Base-by-base conservation (phyloP, 306 rosid genomes). In the Sicyos baderoa region DNA sequence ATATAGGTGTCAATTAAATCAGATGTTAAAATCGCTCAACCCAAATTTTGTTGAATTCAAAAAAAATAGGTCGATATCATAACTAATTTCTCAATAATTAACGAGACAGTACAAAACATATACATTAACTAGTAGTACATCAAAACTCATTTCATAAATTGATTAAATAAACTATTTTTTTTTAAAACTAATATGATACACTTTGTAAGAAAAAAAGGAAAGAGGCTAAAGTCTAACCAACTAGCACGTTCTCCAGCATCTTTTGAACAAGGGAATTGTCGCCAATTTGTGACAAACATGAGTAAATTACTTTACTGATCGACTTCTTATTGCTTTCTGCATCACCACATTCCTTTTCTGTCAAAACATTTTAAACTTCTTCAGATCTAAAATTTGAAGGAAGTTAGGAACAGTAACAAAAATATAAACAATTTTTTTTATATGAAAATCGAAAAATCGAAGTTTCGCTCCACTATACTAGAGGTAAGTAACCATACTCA, bases 261-360 rank as follows among this genome's bases (percentile, higher is more conserved):
- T 66, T 77, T 52, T 83, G 75, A 78, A 86, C 84, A 81, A 86
- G 83, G 72, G 76, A 75, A 40, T 45, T 79, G 74, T 90, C 88
- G 57, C 97, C 97, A 74, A 93, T 85, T 85, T 83, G 88, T 15
- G 72, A 72, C 70, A 88, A 74, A 73, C 68, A 81, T 50, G 86
- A 79, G 76, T 85, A 86, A 50, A 86, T 57, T 65, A 76, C 37
- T 50, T 72, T 35, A 12, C 83, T 86, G 76, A 88, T 55, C 14
- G 76, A 74, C 84, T 73, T 89, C 63, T 76, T 37, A 23, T 69
- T 85, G 76, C 74, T 77, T 79, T 75, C 83, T 18, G 54, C 52
- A 80, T 68, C 82, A 70, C 78, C 32, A 75, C 75, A 57, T 32
- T 72, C 72, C 6, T 75, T 74, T 64, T 64, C 97, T 86, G 89